phyloP scores from a whole-genome alignment of 1,139 yeast genomes.

The Blastobotrys capitulatus region DNA sequence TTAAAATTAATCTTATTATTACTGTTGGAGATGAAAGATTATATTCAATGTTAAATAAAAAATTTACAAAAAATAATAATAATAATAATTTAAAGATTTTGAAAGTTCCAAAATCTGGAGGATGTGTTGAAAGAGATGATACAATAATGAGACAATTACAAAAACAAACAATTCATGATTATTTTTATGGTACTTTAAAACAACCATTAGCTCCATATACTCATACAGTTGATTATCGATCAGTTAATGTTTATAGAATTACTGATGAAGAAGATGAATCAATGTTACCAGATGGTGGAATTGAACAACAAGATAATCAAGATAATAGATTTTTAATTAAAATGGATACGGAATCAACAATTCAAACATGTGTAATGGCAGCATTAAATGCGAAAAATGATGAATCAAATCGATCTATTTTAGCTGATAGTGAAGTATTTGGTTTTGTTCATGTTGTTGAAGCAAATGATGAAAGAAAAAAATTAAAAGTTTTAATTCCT shows the following conservation, averaged over 20 bases:
- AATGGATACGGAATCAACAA: conserved; percentile 48
- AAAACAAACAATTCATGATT: conserved; percentile 73
- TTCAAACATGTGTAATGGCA: conserved; percentile 73
- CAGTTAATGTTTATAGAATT: conserved; percentile 49
- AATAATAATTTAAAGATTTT: conserved; percentile 37
- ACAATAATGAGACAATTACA: conserved; percentile 63
- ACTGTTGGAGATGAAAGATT: conserved; percentile 46
- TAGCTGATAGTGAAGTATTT: conserved; percentile 55
- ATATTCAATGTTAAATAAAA: conserved; percentile 56
- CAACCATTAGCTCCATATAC: conserved; percentile 75
- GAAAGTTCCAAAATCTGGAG: conserved; percentile 67
- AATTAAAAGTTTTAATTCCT: conserved; percentile 71
- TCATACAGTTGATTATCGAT: conserved; percentile 47
- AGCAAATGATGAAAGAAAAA: conserved; percentile 65
- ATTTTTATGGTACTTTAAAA: conserved; percentile 74
- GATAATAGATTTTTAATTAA: conserved; percentile 27
- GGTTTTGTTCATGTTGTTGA: conserved; percentile 58
- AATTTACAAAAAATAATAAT: conserved; percentile 46
- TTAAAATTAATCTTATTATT: conserved; percentile 40
- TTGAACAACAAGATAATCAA: conserved; percentile 20
- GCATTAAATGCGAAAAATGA: conserved; percentile 56
- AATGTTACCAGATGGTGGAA: conserved; percentile 33
- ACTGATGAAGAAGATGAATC: conserved; percentile 34
- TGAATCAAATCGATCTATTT: conserved; percentile 43
- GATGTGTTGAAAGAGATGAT: conserved; percentile 71